Conservation (phyloP, 352 stramenopile species). For the Discostella stelligera region DNA sequence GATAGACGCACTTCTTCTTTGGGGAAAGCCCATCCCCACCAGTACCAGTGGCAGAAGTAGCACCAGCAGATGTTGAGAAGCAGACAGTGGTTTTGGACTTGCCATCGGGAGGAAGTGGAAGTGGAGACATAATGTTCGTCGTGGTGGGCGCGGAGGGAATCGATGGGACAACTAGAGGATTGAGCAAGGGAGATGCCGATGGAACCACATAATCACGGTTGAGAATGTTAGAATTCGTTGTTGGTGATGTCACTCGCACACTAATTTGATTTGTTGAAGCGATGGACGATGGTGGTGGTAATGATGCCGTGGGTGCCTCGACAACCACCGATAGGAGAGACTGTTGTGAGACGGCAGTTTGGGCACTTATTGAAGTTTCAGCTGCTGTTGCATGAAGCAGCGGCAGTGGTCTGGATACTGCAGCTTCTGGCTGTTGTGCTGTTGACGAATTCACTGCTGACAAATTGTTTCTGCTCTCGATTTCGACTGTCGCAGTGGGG, state of each 20-base stretch:
- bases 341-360: not conserved
- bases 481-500: too few relatives aligned
- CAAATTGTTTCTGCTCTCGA: too few relatives aligned
- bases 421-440: not conserved
- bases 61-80: not conserved
- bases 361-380: too few relatives aligned
- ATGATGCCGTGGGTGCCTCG: not conserved
- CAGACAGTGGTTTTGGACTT: not conserved
- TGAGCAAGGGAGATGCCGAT: not conserved
- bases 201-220: not conserved
- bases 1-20: conserved; percentile 55
- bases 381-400: too few relatives aligned
- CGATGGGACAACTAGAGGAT: not conserved
- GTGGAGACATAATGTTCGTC: not conserved
- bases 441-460: not conserved
- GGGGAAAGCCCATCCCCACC: not conserved
- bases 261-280: not conserved
- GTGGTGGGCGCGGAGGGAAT: not conserved
- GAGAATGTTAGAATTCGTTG: conserved; percentile 3
- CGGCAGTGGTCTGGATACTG: not conserved
- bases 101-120: not conserved
- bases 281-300: not conserved
- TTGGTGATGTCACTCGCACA: not conserved
- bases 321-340: too few relatives aligned
- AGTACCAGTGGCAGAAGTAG: not conserved